Base-by-base conservation (phyloP, 148 eudicot species). In the Tetragonia tetragonoides region DNA sequence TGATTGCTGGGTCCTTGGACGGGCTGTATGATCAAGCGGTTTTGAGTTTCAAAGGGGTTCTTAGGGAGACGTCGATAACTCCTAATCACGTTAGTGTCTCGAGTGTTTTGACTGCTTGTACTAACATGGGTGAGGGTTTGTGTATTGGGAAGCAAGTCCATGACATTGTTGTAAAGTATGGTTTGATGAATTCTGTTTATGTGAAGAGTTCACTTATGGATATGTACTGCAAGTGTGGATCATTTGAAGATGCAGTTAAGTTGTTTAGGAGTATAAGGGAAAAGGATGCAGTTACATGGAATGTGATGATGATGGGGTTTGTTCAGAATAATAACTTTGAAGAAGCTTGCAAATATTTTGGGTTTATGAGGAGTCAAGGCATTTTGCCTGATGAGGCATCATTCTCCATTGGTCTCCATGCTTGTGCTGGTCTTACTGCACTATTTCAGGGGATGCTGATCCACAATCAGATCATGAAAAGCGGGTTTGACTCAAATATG, bases 91-190 rank as follows among this genome's bases (percentile, higher is more conserved):
- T 85, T 75, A 83, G 78, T 69, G 78, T 76, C 65, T 86, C 89
- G 46, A 86, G 89, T 80, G 85, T 76, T 16, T 86, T 89, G 80
- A 83, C 78, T 81, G 90, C 86, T 70, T 89, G 92, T 86, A 88
- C 88, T 78, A 83, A 78, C 40, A 51, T 72, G 75, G 83, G 77
- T 67, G 71, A 62, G 71, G 81, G 79, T 28, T 78, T 75, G 67
- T 76, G 12, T 3, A 59, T 60, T 14, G 88, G 92, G 70, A 79
- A 56, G 74, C 88, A 87, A 78, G 77, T 86, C 62, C 88, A 88
- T 63, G 84, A 84, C 17, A 41, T 82, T 60, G 81, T 75, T 68
- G 41, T 86, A 39, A 90, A 85, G 73, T 75, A 23, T 47, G 88
- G 85, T 10, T 75, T 86, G 81, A 47, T 76, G 44, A 21, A 69